These are phyloP conservation scores for Ambrosiella xylebori DNA, from an alignment of 2,329 filamentous ascomycete genomes.

Conservation along the genomic window DNA sequence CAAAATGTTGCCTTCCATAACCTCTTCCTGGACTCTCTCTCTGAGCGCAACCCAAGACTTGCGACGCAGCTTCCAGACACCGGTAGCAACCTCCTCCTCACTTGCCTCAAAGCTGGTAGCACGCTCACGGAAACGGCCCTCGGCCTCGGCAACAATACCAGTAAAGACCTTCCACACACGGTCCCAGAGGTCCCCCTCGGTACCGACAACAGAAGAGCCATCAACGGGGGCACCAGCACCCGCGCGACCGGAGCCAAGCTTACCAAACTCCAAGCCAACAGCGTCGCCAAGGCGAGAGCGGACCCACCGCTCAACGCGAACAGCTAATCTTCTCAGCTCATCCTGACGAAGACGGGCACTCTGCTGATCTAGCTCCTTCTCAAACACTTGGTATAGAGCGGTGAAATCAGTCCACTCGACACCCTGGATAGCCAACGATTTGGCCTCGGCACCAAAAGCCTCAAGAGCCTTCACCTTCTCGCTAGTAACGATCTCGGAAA, in stretches of 20 bases:
- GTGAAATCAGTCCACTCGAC: conserved; percentile 77
- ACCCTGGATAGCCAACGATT: conserved; percentile 58
- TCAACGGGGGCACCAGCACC: conserved; percentile 65
- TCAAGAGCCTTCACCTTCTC: conserved; percentile 64
- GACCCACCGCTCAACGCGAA: conserved; percentile 85
- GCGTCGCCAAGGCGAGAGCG: conserved; percentile 73
- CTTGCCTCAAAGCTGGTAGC: conserved; percentile 90
- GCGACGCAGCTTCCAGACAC: conserved; percentile 76
- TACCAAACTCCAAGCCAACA: conserved; percentile 88
- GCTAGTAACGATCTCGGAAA: conserved; percentile 75
- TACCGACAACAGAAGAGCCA: conserved; percentile 50
- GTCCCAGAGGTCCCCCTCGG: conserved; percentile 87
- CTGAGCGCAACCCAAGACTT: conserved; percentile 89
- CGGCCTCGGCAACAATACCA: conserved; percentile 67
- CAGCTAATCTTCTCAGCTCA: conserved; percentile 86
- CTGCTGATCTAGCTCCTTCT: conserved; percentile 81
- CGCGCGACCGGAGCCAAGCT: conserved; percentile 72
- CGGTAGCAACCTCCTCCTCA: conserved; percentile 76
- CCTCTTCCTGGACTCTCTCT: conserved; percentile 87
- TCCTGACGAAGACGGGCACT: conserved; percentile 75
- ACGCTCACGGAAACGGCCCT: conserved; percentile 68
- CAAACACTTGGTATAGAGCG: conserved; percentile 61
- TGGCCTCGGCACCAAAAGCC: conserved; percentile 59
- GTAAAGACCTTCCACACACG: conserved; percentile 81
- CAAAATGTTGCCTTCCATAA: conserved; percentile 92